Base-by-base conservation (phyloP, 495 filamentous ascomycete species). In the Penicillium mononematosum region DNA sequence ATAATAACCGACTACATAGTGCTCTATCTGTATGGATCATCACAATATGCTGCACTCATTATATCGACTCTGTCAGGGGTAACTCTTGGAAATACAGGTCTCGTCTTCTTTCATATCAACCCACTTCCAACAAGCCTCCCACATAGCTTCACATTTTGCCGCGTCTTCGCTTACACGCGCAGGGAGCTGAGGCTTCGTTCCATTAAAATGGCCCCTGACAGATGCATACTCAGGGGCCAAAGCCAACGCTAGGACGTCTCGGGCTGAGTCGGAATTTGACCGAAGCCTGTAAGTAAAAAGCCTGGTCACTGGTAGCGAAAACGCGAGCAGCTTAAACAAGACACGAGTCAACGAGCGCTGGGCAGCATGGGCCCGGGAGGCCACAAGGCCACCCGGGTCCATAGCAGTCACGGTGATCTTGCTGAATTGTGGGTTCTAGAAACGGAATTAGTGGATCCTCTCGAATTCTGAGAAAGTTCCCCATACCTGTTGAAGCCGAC, bases 51-150 rank as follows among this genome's bases (percentile, higher is more conserved):
- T 31, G 29, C 9, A 31, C 29, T 24, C 1, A 25, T 44, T 14
- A 2, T 5, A 29, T 31, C 25, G 10, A 46, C 17, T 10, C 27
- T 11, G 6, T 25, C 17, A 19, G 24, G 52, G 19, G 20, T 12
- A 17, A 29, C 5, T 31, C n/a, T 39, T 47, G 6, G 53, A 10
- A 38, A 56, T 24, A 48, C 53, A 48, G n/a, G 53, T 56, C 22
- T 56, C 53, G 10, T 20, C 25, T 16, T 56, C 53, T 16, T 29
- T 42, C 24, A 56, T 48, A 11, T 7, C 20, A 19, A 65, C 65
- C 80, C 78, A 83, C 55, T 76, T 60, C 52, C 72, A 50, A 20
- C 61, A 79, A 60, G 75, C 77, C 19, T 27, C 34, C 78, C 78
- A 83, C 14, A 82, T 24, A 41, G 44, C 63, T 44, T 77, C 58